phyloP scores from a whole-genome alignment of 495 filamentous ascomycete species.

The Penicillium robsamsonii region DNA sequence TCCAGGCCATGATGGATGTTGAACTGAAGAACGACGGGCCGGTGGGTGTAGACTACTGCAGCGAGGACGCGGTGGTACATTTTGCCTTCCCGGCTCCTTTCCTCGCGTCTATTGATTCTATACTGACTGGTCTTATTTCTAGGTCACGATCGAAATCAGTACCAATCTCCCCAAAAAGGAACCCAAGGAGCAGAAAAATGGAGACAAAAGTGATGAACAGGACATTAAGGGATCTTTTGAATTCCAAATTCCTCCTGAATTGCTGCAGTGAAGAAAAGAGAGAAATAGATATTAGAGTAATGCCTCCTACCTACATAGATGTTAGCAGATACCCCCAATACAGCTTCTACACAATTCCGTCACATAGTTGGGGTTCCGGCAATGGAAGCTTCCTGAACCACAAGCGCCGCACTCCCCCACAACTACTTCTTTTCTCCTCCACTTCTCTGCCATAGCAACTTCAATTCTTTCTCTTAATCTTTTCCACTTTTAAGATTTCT shows the following conservation, averaged over 20 bases:
- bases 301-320: slow-evolving; percentile 14
- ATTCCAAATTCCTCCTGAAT: slow-evolving; percentile 39
- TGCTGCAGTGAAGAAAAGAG: slow-evolving; percentile 32
- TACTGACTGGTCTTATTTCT: slow-evolving; percentile 18
- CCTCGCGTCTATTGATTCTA: slow-evolving; percentile 18
- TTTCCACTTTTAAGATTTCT: slow-evolving; percentile 6
- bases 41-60: slow-evolving; percentile 71
- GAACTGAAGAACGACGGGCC: slow-evolving; percentile 91
- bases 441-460: slow-evolving; percentile 1
- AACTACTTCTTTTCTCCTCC: slow-evolving; percentile 12
- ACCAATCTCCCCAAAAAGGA: slow-evolving; percentile 59
- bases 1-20: slow-evolving; percentile 99
- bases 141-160: slow-evolving; percentile 67
- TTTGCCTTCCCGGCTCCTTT: slow-evolving; percentile 34
- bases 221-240: slow-evolving; percentile 30
- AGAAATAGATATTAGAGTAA: slow-evolving; percentile 12
- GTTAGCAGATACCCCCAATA: slow-evolving; percentile 14
- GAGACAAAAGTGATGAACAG: slow-evolving; percentile 20
- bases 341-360: slow-evolving; percentile 11
- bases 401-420: slow-evolving; percentile 12
- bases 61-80: slow-evolving; percentile 63
- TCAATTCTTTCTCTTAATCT: slow-evolving; percentile 13
- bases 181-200: slow-evolving; percentile 27
- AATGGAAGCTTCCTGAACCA: slow-evolving; percentile 50
- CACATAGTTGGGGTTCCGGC: slow-evolving; percentile 7